These are phyloP conservation scores for Irpex rosettiformis DNA, from an alignment of 1,284 basidiomycete species.

Conservation along the genomic window DNA sequence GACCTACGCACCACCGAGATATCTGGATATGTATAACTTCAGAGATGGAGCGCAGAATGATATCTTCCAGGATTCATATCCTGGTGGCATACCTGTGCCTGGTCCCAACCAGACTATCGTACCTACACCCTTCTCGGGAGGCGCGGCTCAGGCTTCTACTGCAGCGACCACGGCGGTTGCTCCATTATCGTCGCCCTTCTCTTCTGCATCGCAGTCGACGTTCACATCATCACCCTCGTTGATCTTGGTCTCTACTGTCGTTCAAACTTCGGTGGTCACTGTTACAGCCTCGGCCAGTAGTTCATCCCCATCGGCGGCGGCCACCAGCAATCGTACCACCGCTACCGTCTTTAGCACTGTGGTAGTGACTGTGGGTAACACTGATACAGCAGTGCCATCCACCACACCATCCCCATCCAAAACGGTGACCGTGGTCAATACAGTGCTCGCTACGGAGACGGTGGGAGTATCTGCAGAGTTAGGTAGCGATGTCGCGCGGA, in stretches of 20 bases:
- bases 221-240: not conserved
- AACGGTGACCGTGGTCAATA: conserved; percentile 18
- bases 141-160: conserved; percentile 16
- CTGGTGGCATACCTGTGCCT: conserved; percentile 20
- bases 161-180: conserved; percentile 15
- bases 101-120: conserved; percentile 18
- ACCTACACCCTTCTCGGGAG: conserved; percentile 14
- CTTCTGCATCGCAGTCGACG: not conserved
- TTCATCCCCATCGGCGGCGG: not conserved
- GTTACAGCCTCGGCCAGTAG: conserved; percentile 2
- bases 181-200: conserved; percentile 4
- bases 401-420: conserved; percentile 8
- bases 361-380: conserved; percentile 2
- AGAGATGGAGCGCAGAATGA: conserved; percentile 60
- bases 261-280: conserved; percentile 3
- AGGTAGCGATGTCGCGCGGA: not conserved
- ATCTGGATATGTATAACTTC: conserved; percentile 60
- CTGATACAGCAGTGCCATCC: not conserved
- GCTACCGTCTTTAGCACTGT: conserved; percentile 7
- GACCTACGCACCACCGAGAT: conserved; percentile 50
- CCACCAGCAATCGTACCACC: not conserved
- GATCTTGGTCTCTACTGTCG: conserved; percentile 2
- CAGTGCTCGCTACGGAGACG: conserved; percentile 20
- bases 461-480: not conserved
- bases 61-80: conserved; percentile 50